A percentile compares a stretch with the other conserved stretches of the same genome.
These are phyloP conservation scores for Colletotrichum sp. DNA, from an alignment of 2,329 filamentous ascomycete species.

Conservation along the genomic window DNA sequence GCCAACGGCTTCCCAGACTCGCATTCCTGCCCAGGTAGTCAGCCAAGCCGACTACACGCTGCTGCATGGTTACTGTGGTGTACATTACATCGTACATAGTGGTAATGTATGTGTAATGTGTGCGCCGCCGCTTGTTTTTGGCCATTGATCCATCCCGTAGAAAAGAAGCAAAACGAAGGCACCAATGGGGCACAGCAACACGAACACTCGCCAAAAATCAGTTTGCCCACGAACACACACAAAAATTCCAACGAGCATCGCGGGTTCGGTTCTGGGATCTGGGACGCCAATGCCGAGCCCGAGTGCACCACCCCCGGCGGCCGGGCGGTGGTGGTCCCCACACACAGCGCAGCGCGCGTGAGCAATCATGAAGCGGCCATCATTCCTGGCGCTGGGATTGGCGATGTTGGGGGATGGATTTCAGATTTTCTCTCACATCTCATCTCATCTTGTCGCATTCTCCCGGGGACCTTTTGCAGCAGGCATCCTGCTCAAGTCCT, in stretches of 20 bases:
- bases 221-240: background rate
- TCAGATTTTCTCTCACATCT: conserved; percentile 14
- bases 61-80: background rate
- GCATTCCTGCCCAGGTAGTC: background rate
- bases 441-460: conserved; percentile 10
- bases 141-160: background rate
- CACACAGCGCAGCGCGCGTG: background rate
- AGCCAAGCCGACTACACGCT: background rate
- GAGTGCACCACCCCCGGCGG: background rate
- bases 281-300: conserved; percentile 9
- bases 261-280: background rate
- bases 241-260: background rate
- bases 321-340: conserved; percentile 5
- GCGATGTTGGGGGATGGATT: background rate
- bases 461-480: background rate
- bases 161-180: background rate
- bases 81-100: background rate
- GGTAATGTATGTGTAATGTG: background rate
- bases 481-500: background rate
- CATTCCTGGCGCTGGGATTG: background rate
- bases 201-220: background rate
- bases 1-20: background rate
- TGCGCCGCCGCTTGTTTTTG: background rate
- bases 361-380: conserved; percentile 18
- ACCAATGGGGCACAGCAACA: background rate